Base-by-base conservation (phyloP, 331 rosid genomes). In the Rosa hybrid region DNA sequence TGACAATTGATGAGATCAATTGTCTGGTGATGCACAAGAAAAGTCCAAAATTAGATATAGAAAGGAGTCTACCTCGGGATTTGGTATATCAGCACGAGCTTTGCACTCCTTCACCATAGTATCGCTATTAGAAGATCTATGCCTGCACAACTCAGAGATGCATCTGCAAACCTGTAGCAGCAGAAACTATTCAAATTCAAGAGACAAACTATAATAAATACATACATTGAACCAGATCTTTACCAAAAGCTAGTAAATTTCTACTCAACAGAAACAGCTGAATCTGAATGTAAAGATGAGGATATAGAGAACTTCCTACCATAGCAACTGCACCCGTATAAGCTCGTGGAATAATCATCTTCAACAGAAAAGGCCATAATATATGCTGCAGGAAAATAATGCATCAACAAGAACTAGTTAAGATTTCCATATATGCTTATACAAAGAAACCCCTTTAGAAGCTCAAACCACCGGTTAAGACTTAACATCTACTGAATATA, bases 341-440 rank as follows among this genome's bases (percentile, higher is more conserved):
- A 78, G 84, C 81, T 82, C 86, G 87, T 42, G 98, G 99, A 54
- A 84, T 87, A 84, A 95, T 91, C 98, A 93, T 90, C 91, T 89
- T 91, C 90, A 95, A 85, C 84, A 95, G 88, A 85, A 95, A 95
- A 80, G 99, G 99, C 99, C 99, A 95, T 45, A 95, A 96, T 86
- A 93, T 83, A 87, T 91, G 95, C 99, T 95, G 94, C 81, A 80
- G 53, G 80, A 77, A 82, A 48, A 67, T n/a, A 80, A 74, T 70
- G 49, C 76, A 74, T 63, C 56, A 84, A 39, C 23, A 78, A 46
- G 70, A 38, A 27, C 3, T 77, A 63, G 57, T 18, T 72, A 65
- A 73, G 53, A 30, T 7, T 71, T 13, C 53, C 41, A 54, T 78
- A 21, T 7, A 65, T 38, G 23, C 25, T 6, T 21, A 21, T 51